These are phyloP conservation scores for Tripterygium wilfordii DNA, from an alignment of 177 flowering plant genomes.

Conservation along the genomic window DNA sequence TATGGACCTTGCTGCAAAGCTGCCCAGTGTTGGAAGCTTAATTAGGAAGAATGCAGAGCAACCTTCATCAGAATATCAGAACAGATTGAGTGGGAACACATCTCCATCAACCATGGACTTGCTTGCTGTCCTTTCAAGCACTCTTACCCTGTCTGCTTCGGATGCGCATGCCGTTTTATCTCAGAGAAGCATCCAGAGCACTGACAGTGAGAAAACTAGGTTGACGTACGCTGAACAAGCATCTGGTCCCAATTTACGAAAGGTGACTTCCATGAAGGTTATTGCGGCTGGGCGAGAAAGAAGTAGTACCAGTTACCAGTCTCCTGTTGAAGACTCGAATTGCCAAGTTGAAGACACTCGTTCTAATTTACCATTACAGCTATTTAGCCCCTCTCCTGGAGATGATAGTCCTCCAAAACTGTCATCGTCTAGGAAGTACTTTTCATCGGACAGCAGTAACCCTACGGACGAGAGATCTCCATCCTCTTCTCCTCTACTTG, in stretches of 20 bases:
- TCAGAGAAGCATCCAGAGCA: conserved; percentile 38
- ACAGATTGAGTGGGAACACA: conserved; percentile 28
- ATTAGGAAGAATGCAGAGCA: conserved; percentile 31
- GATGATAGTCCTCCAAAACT: conserved; percentile 53
- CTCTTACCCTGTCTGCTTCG: conserved; percentile 42
- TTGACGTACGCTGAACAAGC: conserved; percentile 29
- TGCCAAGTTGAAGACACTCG: conserved; percentile 37
- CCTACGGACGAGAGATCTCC: conserved; percentile 75
- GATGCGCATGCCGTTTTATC: conserved; percentile 39
- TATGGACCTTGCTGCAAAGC: conserved; percentile 35
- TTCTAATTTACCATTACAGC: conserved; percentile 53
- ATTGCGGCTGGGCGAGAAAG: conserved; percentile 41
- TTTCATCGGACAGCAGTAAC: conserved; percentile 85
- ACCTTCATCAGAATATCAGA: conserved; percentile 25
- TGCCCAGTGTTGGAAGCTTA: conserved; percentile 30
- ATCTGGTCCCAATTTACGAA: conserved; percentile 19
- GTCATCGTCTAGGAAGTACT: conserved; percentile 54
- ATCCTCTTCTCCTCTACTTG: conserved; percentile 68
- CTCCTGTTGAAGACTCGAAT: conserved; percentile 59
- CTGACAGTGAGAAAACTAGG: conserved; percentile 44
- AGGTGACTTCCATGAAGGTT: conserved; percentile 19
- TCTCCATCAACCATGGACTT: conserved; percentile 64
- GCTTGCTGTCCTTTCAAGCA: conserved; percentile 63
- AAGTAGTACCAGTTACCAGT: conserved; percentile 47
- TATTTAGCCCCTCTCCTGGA: conserved; percentile 79